phyloP scores from a whole-genome alignment of 257 asterid genomes.

The Solanum neorickii region DNA sequence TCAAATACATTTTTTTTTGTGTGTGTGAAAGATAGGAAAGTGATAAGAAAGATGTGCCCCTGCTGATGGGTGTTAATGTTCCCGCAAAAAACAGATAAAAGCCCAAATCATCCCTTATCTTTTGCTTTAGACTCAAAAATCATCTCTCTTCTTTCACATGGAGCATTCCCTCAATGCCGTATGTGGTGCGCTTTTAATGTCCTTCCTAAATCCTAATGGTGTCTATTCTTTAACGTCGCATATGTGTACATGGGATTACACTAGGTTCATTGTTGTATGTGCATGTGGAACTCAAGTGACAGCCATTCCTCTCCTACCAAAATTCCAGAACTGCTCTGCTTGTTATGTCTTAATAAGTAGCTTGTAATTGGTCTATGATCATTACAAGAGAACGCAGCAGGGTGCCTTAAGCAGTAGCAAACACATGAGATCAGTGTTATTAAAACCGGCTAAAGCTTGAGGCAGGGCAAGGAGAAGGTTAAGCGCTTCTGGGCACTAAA shows the following conservation, averaged over 20 bases:
- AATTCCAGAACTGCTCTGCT: neutral
- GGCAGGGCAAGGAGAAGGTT: neutral
- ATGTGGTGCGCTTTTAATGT: neutral
- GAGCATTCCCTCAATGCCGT: neutral
- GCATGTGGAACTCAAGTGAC: neutral
- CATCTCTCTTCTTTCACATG: neutral
- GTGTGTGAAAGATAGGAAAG: neutral
- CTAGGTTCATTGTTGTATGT: neutral
- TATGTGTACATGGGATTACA: neutral
- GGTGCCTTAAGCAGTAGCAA: neutral
- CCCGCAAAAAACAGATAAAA: neutral
- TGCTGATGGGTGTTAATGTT: neutral
- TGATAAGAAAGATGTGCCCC: neutral
- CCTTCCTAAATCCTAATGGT: neutral
- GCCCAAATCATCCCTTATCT: neutral
- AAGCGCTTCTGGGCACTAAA: neutral
- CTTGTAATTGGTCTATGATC: neutral
- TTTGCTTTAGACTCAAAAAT: neutral
- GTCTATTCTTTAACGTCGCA: neutral
- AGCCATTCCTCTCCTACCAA: neutral
- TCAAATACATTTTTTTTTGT: neutral
- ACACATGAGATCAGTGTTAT: neutral
- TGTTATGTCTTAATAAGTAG: neutral
- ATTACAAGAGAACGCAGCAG: neutral
- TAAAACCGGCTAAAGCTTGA: neutral